A percentile compares a stretch with the other conserved stretches of the same genome.
Evolutionary conservation across 257 asterid genomes (phyloP).

Genomic region (Echium plantagineum): DNA sequence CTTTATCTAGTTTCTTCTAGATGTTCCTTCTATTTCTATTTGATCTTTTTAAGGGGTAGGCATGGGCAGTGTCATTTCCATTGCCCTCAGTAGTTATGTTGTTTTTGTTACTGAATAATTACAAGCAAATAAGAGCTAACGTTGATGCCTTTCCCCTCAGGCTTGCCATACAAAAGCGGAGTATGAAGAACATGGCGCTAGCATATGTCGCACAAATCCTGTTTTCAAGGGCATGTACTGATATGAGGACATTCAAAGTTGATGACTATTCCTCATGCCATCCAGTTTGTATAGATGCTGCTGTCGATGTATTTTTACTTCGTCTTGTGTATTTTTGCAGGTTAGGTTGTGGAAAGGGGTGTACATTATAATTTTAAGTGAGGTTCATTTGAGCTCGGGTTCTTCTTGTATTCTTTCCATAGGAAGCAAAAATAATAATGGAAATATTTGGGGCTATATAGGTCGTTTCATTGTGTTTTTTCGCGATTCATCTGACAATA

Average conservation of each 20-base stretch:
- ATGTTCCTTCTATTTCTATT: no score
- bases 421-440: conserved; percentile 12
- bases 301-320: conserved; percentile 1
- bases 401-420: conserved; percentile 24
- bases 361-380: conserved; percentile 18
- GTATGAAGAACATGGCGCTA: conserved; percentile 91
- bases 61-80: no score
- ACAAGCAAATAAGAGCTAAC: neutral
- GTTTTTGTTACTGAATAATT: no score
- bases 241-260: conserved; percentile 15
- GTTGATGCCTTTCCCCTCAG: conserved; percentile 17
- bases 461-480: conserved; percentile 2
- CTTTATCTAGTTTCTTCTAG: no score
- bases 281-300: no score
- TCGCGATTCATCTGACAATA: neutral
- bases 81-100: no score
- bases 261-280: neutral
- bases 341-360: conserved; percentile 17
- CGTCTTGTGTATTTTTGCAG: conserved; percentile 8
- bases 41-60: no score
- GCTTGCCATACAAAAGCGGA: conserved; percentile 99
- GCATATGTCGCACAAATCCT: conserved; percentile 93
- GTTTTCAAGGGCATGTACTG: conserved; percentile 95
- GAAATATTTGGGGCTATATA: conserved; percentile 6
- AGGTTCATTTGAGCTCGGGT: conserved; percentile 10